Evolutionary conservation across 257 asterid species (phyloP), one percentile per base, ranked within the genome.

Genomic region (Catharanthus roseus): DNA sequence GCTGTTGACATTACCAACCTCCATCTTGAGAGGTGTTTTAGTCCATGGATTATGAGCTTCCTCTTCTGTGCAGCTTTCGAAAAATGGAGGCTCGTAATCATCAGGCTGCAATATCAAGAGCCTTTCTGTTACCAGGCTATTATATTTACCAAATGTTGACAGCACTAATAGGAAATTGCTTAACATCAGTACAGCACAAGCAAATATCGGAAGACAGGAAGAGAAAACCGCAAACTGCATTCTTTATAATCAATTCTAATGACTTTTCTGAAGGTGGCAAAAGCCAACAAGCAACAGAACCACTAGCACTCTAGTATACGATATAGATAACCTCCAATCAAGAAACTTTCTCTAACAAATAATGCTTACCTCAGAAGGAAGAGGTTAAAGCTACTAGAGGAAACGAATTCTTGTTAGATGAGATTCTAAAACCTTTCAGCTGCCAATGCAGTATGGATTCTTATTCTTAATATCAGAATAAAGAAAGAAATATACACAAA

Each of bases 81-180:
- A 93, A 77, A 93, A 93, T 12, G 96, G 98, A 69, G 97, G 97
- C 83, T 93, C 99, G 66, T 91, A 93, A 79, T 93, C 96, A 87
- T 80, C 82, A 34, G 96, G 99, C 99, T 93, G 90, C 85, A 89
- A 80, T 29, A 79, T 77, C 77, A 82, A 49, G 44, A 68, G 71
- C 45, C 3, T 16, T 61, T 61, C 13, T 19, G 45, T 18, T 62
- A 36, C 21, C 67, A 62, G 21, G 47, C 16, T 19, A 61, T 61
- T 31, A 7, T 21, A 18, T 29, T 45, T 5, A 61, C 45, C 45
- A 33, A 60, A 61, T 34, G 34, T 19, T 8, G 16, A 24, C 18
- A 18, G 39, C 28, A 28, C 31, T 31, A 8, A 34, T 31, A 8
- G 67, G 44, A 34, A 18, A 18, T 21, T 29, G 10, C 34, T 18